These are phyloP conservation scores for Dendrocalamus latiflorus DNA, from an alignment of 202 grass and related monocot genomes.

Conservation along the genomic window DNA sequence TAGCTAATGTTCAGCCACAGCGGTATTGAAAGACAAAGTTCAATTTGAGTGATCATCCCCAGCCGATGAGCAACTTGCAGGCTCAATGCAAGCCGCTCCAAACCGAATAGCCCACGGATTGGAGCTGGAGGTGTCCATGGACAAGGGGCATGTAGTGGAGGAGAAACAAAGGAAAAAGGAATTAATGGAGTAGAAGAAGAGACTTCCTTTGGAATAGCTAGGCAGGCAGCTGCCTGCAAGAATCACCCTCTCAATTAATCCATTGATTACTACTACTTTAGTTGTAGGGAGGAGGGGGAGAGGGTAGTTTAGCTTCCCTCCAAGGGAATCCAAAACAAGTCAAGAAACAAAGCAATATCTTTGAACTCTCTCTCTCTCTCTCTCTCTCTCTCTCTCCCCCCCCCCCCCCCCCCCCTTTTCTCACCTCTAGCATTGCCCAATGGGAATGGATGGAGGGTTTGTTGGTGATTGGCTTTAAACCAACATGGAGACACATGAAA, in stretches of 20 bases:
- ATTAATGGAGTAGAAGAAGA: constrained; percentile 37
- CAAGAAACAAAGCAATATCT: neutral
- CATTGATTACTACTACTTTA: neutral
- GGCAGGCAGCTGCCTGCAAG: neutral
- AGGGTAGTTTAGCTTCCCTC: constrained; percentile 17
- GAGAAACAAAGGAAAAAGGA: neutral
- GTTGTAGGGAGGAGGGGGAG: neutral
- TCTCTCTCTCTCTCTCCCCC: too few species aligned
- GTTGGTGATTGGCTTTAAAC: neutral
- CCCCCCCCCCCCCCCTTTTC: neutral
- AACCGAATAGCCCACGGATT: neutral
- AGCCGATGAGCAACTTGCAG: neutral
- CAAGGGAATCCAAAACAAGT: constrained; percentile 3
- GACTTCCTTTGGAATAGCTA: constrained; percentile 12
- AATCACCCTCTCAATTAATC: neutral
- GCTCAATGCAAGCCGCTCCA: neutral
- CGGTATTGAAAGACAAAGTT: neutral
- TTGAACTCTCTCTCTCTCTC: too few species aligned
- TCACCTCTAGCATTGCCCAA: neutral
- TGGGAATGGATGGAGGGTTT: neutral
- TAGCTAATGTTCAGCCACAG: neutral
- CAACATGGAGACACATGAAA: neutral
- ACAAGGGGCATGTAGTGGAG: neutral
- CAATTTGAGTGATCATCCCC: neutral
- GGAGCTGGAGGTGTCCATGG: neutral